These are phyloP conservation scores for Aureobasidium uvarum DNA, from an alignment of 2,329 filamentous ascomycete species.

Conservation along the genomic window DNA sequence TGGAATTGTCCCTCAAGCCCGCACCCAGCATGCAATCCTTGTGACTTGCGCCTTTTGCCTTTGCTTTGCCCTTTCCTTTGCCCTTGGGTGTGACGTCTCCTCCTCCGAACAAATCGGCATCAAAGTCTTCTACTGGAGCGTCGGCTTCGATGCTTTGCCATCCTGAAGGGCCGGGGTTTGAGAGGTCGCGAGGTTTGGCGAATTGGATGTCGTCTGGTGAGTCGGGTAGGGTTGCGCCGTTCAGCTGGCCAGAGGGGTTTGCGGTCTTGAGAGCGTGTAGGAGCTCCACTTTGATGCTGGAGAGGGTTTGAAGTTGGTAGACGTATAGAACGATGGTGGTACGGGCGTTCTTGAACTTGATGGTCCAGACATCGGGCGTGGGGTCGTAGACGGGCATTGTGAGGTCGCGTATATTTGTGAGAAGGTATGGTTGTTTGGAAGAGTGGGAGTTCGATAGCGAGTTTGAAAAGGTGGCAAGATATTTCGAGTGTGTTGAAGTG, in stretches of 20 bases:
- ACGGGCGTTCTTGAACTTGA: conserved; percentile 49
- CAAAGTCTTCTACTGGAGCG: conserved; percentile 32
- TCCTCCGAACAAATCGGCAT: conserved; percentile 32
- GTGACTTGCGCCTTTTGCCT: conserved; percentile 35
- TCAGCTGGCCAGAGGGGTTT: conserved; percentile 38
- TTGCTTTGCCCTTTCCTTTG: conserved; percentile 45
- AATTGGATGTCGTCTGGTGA: conserved; percentile 44
- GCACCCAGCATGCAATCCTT: conserved; percentile 41
- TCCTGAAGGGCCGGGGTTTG: conserved; percentile 42
- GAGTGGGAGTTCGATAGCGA: not conserved
- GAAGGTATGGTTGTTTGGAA: not conserved
- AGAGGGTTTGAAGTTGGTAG: conserved; percentile 45
- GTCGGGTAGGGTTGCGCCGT: conserved; percentile 41
- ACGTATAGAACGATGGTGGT: conserved; percentile 50
- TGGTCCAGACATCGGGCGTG: conserved; percentile 40
- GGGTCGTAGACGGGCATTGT: conserved; percentile 33
- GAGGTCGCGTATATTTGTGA: not conserved
- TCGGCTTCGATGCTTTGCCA: conserved; percentile 40
- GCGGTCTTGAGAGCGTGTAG: conserved; percentile 45
- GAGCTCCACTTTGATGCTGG: conserved; percentile 44
- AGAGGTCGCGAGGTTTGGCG: conserved; percentile 42
- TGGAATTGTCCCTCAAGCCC: conserved; percentile 37
- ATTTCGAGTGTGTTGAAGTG: not conserved
- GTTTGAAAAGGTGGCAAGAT: not conserved
- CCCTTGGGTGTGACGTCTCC: conserved; percentile 33